These are phyloP conservation scores for Spirogloea muscicola DNA, from an alignment of 139 green algal species.

Conservation along the genomic window DNA sequence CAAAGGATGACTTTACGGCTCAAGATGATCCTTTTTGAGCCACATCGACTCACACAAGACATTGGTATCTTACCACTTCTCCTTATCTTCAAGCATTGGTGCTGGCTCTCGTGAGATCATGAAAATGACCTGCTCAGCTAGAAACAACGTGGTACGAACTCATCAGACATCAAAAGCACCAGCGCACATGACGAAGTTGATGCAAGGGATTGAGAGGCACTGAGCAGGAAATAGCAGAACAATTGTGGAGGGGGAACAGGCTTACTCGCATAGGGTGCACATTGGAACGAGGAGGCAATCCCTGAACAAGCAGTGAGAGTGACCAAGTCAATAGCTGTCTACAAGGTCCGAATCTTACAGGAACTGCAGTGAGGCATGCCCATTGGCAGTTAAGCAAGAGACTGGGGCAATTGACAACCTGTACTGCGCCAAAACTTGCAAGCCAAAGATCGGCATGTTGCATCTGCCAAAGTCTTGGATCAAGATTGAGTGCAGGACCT, in stretches of 20 bases:
- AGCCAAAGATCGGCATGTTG: too few relatives aligned
- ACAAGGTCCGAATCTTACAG: too few relatives aligned
- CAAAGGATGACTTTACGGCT: too few relatives aligned
- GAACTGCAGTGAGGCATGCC: too few relatives aligned
- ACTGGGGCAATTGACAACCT: too few relatives aligned
- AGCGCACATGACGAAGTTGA: neutral
- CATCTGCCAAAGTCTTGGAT: too few relatives aligned
- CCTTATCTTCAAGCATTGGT: conserved; percentile 69
- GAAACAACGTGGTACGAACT: neutral
- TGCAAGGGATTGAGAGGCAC: neutral
- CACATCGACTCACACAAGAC: too few relatives aligned
- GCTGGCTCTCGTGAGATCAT: conserved; percentile 82
- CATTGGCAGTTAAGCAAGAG: too few relatives aligned
- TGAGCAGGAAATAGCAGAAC: neutral
- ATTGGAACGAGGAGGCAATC: conserved; percentile 72
- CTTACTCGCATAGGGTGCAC: conserved; percentile 81
- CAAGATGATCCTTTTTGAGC: too few relatives aligned
- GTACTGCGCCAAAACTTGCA: too few relatives aligned
- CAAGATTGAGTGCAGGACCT: too few relatives aligned
- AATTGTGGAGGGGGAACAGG: neutral
- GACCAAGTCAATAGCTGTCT: too few relatives aligned
- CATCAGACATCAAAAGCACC: neutral
- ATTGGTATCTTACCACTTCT: conserved; percentile 46
- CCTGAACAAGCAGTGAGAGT: conserved; percentile 45
- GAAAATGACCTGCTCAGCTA: conserved; percentile 69